These are phyloP conservation scores for Plasmopara viticola DNA, from an alignment of 352 stramenopile genomes.

Conservation along the genomic window DNA sequence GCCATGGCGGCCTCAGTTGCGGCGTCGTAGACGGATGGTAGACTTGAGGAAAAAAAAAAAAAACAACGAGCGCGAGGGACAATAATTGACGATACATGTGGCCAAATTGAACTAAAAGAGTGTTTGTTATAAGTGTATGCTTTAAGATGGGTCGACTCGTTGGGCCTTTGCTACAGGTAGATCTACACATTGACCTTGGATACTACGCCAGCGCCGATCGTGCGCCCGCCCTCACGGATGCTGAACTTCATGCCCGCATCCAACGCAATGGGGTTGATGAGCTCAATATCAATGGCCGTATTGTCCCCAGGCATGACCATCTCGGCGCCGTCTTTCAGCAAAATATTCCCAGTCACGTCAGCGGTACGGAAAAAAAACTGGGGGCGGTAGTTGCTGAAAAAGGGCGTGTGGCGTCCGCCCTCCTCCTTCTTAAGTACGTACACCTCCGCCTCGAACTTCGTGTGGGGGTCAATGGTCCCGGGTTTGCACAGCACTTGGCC, in stretches of 20 bases:
- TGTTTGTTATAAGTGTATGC: constrained; percentile 20
- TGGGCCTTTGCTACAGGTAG: constrained; percentile 3
- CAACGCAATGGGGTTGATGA: constrained; percentile 90
- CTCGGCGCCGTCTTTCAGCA: constrained; percentile 71
- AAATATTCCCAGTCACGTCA: constrained; percentile 91
- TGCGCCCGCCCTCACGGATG: constrained; percentile 93
- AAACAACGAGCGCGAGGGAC: constrained; percentile 3
- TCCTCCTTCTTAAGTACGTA: constrained; percentile 96
- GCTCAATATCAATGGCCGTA: constrained; percentile 87
- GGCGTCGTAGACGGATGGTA: constrained; percentile 24
- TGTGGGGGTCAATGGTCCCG: constrained; percentile 80
- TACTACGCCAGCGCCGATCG: constrained; percentile 93
- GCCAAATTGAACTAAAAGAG: background rate
- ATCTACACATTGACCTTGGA: constrained; percentile 84
- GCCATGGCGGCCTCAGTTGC: constrained; percentile 39
- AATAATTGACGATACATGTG: constrained; percentile 27
- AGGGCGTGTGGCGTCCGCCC: constrained; percentile 94
- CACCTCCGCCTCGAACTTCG: constrained; percentile 94
- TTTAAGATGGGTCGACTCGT: constrained; percentile 13
- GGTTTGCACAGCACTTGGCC: constrained; percentile 89
- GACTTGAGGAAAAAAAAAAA: constrained; percentile 4
- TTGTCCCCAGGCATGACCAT: constrained; percentile 98
- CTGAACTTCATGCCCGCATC: constrained; percentile 93
- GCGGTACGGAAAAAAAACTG: constrained; percentile 97
- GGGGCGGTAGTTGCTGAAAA: constrained; percentile 95